Evolutionary conservation across 2,329 filamentous ascomycete species (phyloP), one percentile per base, ranked within the genome.

Genomic region (Phialophora chinensis): DNA sequence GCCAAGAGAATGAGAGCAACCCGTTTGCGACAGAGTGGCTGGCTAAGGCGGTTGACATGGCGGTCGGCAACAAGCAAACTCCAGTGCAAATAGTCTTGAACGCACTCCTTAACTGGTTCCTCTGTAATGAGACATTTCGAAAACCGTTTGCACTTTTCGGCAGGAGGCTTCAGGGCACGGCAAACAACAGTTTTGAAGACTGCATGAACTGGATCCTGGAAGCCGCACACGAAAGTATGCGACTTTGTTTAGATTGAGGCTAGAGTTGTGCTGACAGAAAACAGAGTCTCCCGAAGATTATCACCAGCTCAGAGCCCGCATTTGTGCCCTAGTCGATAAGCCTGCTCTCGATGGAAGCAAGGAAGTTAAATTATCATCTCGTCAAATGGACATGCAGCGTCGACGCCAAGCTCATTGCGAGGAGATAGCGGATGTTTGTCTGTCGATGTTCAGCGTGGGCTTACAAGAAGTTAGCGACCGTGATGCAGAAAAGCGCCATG

Each of bases 181-280:
- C 25, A 11, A 33, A 27, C 20, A 33, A 29, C 12, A 55, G 17
- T 35, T 29, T n/a, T 29, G 52, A 55, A 55, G 29, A 55, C 25
- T 29, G 20, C 27, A 27, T 55, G 52, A 55, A 55, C 17, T 55
- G 52, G 52, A 20, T 55, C 17, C 29, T 55, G 27, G 27, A 17
- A 10, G 17, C 23, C 10, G 29, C 52, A 4, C 11, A 29, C 1
- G 27, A 33, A 27, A n/a, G 52, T 52, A 29, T 2, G 49, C 25
- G 2, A 23, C 1, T n/a, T 14, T 20, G 8, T 7, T 17, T 25
- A 10, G 23, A 4, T 11, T 8, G 25, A 25, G 10, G 20, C 20
- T 12, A 25, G 25, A 29, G 2, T 27, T n/a, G 23, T 12, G 14
- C 49, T 52, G n/a, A 52, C 49, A 25, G 49, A 27, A 17, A 27